Percentiles rank a stretch among this genome's conserved stretches.
Evolutionary conservation across 306 rosid species (phyloP).

Genomic region (Glycine latifolia): DNA sequence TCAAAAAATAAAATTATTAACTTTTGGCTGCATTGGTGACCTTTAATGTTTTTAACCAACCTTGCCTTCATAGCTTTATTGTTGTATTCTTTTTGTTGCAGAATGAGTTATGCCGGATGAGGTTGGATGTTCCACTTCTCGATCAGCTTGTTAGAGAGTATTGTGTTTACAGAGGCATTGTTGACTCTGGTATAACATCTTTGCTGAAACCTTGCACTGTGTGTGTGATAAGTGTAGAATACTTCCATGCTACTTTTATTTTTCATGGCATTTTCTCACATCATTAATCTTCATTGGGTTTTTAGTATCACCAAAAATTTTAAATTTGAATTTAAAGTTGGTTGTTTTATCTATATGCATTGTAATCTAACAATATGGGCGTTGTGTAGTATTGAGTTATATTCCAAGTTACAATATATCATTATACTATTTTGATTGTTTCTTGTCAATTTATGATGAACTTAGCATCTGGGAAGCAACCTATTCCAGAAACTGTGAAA

Average conservation of each 20-base stretch:
- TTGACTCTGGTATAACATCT: constrained; percentile 68
- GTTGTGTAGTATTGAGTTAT: constrained; percentile 31
- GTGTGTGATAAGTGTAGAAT: not conserved
- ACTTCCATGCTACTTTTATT: constrained; percentile 1
- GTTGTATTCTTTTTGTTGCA: constrained; percentile 55
- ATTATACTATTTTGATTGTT: constrained; percentile 40
- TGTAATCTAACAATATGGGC: constrained; percentile 4
- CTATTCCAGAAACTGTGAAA: constrained; percentile 60
- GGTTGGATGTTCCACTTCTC: constrained; percentile 81
- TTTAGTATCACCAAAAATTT: not conserved
- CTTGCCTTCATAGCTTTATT: constrained; percentile 19
- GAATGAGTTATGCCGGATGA: constrained; percentile 94
- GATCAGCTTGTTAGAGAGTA: constrained; percentile 97
- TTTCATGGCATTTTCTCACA: constrained; percentile 29
- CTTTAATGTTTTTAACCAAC: not conserved
- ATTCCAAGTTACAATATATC: constrained; percentile 22
- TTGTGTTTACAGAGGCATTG: constrained; percentile 95
- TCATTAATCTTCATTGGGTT: constrained; percentile 35
- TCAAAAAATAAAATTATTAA: not conserved
- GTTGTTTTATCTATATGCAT: not conserved
- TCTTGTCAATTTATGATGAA: constrained; percentile 44
- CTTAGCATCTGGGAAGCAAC: constrained; percentile 62
- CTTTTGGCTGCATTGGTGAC: not conserved
- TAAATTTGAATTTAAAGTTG: constrained; percentile 8
- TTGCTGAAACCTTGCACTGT: constrained; percentile 40